Base-by-base conservation (phyloP, 2,329 filamentous ascomycete genomes). In the Penicillium sp. region DNA sequence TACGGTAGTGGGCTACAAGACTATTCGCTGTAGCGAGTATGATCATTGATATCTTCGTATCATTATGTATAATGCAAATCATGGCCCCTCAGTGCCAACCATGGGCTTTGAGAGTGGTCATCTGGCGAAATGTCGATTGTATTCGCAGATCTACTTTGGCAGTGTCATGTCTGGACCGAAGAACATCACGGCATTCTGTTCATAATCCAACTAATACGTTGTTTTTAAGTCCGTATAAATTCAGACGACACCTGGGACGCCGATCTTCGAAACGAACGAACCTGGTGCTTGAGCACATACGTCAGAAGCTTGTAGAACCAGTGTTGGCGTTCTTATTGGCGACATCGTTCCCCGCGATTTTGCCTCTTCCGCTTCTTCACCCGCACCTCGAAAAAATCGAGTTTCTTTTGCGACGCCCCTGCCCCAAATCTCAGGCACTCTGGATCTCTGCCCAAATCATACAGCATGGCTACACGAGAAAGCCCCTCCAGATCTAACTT, bases 401-500 rank as follows among this genome's bases (percentile, higher is more conserved):
- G 36, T 27, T 51, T 24, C 31, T 16, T 37, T 37, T 31, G 18
- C 35, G 22, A 6, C 36, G n/a, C n/a, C 9, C 49, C 36, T 33
- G 3, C 19, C 33, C 39, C 33, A 11, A 24, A 22, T 51, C 19
- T 39, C 27, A 33, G 37, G 18, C 31, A 19, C 13, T 19, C 5
- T 14, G 33, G 7, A 11, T 24, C 4, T 36, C 41, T 10, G 5
- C 7, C 18, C 22, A 33, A 39, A 37, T 22, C 1, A 1, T 24
- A 43, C 47, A 64, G 4, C 11, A 70, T 71, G 67, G 47, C 60
- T 39, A 52, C 63, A 49, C 63, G 55, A 7, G 27, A 55, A 66
- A 36, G 64, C 58, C 37, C 78, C 50, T 76, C 78, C 22, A 88
- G 85, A 68, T 79, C 85, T 61, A 86, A 87, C 59, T 79, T 90